Base-by-base conservation (phyloP, 495 filamentous ascomycete species). In the Penicillium antarcticum region DNA sequence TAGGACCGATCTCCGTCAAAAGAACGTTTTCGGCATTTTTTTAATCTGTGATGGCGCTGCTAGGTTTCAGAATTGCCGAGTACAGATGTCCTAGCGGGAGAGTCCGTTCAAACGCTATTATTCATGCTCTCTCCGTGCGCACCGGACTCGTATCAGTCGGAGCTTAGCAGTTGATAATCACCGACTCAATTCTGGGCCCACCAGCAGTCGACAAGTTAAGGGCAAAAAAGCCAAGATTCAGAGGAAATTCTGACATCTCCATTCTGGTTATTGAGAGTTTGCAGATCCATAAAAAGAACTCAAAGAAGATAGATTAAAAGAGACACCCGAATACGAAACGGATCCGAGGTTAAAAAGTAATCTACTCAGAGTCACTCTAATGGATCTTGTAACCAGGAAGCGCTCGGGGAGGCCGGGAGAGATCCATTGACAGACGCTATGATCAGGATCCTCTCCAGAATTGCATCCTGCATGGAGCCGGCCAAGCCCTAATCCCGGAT, bases 1-100 rank as follows among this genome's bases (percentile, higher is more conserved):
- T 36, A 26, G 41, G 36, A 51, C 59, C 38, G 58, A 59, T 62
- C 60, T 51, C 53, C 48, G 32, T 56, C 57, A 53, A 43, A 49
- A 45, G 42, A 58, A 51, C 52, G 52, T 56, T 61, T 61, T 56
- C 61, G 61, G 61, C 57, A 61, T 53, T 51, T 46, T 51, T 45
- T 51, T 29, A 19, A 21, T 41, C 44, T 45, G 24, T 42, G 10
- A 19, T 42, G 43, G 44, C 37, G 41, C 38, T 36, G 24, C 16
- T 31, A 59, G 34, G 57, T 57, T 57, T 57, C 51, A 55, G 48
- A 55, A 49, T 55, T 58, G 57, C 57, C 60, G 57, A 54, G 17
- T 44, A 45, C 31, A 26, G 24, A 24, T 14, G 42, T 34, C 21
- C 31, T 18, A 29, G 44, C 39, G 55, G 45, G 33, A 46, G 17